A percentile compares a stretch with the other conserved stretches of the same genome.
Conservation (phyloP, 2,329 filamentous ascomycete species). For the Fusarium torulosum region DNA sequence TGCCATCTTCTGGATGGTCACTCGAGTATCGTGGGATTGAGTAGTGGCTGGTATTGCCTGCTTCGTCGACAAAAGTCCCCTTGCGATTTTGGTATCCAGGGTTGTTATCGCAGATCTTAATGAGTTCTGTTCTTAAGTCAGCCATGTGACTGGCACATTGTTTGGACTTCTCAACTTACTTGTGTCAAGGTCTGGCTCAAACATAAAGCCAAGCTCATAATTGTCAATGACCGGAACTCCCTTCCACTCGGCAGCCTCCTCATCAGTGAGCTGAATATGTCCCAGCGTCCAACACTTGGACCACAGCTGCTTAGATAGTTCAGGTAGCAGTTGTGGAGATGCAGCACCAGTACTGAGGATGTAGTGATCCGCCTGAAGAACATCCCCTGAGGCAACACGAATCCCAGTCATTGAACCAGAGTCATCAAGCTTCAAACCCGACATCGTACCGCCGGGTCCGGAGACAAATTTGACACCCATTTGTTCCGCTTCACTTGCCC, state of each 20-base stretch:
- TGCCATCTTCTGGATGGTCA: neutral
- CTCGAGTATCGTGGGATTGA: conserved; percentile 15
- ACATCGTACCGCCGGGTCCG: neutral
- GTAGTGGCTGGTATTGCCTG: neutral
- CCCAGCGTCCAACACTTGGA: conserved; percentile 10
- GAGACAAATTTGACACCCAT: neutral
- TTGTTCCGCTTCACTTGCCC: neutral
- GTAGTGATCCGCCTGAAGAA: conserved; percentile 7
- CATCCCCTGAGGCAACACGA: neutral
- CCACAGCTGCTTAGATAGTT: neutral
- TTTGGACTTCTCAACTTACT: neutral
- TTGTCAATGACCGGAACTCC: conserved; percentile 7
- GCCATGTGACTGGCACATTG: accelerated
- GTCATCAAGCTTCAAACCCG: neutral
- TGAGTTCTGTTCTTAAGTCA: neutral
- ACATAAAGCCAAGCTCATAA: conserved; percentile 24
- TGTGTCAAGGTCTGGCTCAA: conserved; percentile 12
- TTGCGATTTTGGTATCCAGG: conserved; percentile 4
- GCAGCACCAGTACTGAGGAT: conserved; percentile 10
- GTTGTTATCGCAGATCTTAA: conserved; percentile 22
- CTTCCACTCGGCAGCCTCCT: conserved; percentile 1
- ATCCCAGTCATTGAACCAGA: neutral
- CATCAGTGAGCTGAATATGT: conserved; percentile 3
- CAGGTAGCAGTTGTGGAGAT: conserved; percentile 10
- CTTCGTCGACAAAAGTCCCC: neutral